phyloP scores from a whole-genome alignment of 1,284 basidiomycete species.

The Neonothopanus nambi region DNA sequence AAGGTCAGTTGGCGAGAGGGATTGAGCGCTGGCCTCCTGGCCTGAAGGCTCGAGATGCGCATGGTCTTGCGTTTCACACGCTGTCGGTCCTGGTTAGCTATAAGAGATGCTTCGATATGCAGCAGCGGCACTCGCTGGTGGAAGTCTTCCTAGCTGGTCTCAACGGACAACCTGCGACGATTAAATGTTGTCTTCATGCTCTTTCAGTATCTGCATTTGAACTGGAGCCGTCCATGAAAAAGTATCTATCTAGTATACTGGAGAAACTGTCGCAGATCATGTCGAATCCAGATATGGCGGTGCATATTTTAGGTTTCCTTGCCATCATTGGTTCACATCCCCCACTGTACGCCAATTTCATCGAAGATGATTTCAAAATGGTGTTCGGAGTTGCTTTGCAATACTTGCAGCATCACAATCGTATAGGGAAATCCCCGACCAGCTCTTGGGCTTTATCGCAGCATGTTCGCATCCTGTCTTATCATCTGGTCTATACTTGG shows the following conservation, averaged over 20 bases:
- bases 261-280: conserved; percentile 93
- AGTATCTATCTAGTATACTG: conserved; percentile 76
- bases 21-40: conserved; percentile 63
- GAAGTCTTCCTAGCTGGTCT: conserved; percentile 86
- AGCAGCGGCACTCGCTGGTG: conserved; percentile 74
- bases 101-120: conserved; percentile 74
- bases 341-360: conserved; percentile 90
- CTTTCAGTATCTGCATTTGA: conserved; percentile 91
- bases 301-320: conserved; percentile 95
- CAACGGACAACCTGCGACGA: conserved; percentile 75
- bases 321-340: conserved; percentile 80
- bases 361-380: conserved; percentile 89
- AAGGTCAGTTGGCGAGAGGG: conserved; percentile 56
- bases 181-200: conserved; percentile 91
- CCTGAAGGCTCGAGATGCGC: conserved; percentile 80
- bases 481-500: conserved; percentile 94
- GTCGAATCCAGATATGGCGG: conserved; percentile 90
- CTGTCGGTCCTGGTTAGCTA: conserved; percentile 91
- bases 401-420: conserved; percentile 92
- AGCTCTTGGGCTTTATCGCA: conserved; percentile 90
- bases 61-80: conserved; percentile 86
- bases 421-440: conserved; percentile 58
- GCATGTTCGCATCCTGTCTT: conserved; percentile 93
- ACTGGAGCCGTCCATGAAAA: conserved; percentile 82
- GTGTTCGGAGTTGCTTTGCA: conserved; percentile 95